These are phyloP conservation scores for Parmelia sp. DNA, from an alignment of 495 filamentous ascomycete genomes.

Conservation along the genomic window DNA sequence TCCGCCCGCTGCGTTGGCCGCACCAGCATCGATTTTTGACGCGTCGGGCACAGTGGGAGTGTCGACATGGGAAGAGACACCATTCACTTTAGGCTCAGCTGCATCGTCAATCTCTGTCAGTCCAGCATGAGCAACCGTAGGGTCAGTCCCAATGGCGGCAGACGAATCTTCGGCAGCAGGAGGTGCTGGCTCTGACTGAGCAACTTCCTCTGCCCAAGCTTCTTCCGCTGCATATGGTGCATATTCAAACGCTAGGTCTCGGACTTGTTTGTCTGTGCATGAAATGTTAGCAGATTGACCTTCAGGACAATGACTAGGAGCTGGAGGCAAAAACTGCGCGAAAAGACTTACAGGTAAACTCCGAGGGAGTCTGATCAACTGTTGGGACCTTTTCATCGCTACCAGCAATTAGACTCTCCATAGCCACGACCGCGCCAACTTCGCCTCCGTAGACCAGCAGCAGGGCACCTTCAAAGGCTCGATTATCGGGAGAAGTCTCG, in stretches of 20 bases:
- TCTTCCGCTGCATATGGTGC: constrained; percentile 40
- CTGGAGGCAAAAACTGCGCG: constrained; percentile 18
- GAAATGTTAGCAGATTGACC: neutral
- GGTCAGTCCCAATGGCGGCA: constrained; percentile 52
- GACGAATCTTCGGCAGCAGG: constrained; percentile 37
- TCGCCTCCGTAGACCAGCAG: constrained; percentile 85
- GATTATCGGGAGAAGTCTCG: constrained; percentile 61
- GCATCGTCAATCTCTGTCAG: constrained; percentile 60
- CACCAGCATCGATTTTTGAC: constrained; percentile 47
- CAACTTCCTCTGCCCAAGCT: constrained; percentile 42
- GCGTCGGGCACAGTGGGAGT: constrained; percentile 46
- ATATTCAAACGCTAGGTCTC: constrained; percentile 45
- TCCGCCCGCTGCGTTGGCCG: constrained; percentile 61
- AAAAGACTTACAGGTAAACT: constrained; percentile 66
- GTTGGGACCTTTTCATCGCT: constrained; percentile 63
- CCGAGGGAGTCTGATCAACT: constrained; percentile 55
- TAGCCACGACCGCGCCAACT: constrained; percentile 68
- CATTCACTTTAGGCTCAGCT: constrained; percentile 25
- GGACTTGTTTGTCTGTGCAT: constrained; percentile 35
- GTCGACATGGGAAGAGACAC: constrained; percentile 36
- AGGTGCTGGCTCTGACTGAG: constrained; percentile 36
- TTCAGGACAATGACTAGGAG: constrained; percentile 24
- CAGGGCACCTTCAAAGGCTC: constrained; percentile 84
- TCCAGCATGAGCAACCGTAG: constrained; percentile 68
- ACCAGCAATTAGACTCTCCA: constrained; percentile 79